phyloP scores from a whole-genome alignment of 129 eudicot species.

The Kitagawia praeruptora region DNA sequence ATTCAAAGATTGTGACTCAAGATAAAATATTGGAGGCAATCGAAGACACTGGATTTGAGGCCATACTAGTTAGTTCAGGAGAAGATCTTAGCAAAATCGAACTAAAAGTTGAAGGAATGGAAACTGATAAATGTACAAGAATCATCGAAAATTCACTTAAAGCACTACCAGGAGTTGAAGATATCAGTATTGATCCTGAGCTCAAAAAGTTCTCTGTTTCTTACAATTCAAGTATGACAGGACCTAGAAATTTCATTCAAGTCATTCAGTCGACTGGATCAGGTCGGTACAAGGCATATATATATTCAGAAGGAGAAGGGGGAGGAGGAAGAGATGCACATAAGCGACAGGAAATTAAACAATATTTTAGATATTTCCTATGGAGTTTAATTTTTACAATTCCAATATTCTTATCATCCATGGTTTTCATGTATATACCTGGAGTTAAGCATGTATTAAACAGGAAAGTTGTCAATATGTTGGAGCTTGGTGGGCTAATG shows the following conservation, averaged over 20 bases:
- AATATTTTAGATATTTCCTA: constrained; percentile 46
- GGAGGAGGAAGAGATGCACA: constrained; percentile 35
- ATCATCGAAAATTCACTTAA: constrained; percentile 38
- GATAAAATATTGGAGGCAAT: constrained; percentile 32
- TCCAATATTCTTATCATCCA: constrained; percentile 71
- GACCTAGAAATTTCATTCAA: constrained; percentile 61
- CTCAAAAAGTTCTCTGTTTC: constrained; percentile 41
- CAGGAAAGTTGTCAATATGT: constrained; percentile 48
- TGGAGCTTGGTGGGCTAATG: constrained; percentile 52
- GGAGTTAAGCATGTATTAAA: constrained; percentile 53
- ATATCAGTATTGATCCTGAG: constrained; percentile 31
- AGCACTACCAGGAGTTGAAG: constrained; percentile 68
- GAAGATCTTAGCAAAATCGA: constrained; percentile 52
- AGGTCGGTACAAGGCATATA: constrained; percentile 40
- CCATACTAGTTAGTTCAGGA: constrained; percentile 58
- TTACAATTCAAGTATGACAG: constrained; percentile 57
- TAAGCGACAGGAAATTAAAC: constrained; percentile 47
- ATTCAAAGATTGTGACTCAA: constrained; percentile 41
- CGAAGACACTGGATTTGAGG: constrained; percentile 58
- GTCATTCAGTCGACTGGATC: constrained; percentile 51
- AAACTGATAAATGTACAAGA: constrained; percentile 24
- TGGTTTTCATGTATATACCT: constrained; percentile 83
- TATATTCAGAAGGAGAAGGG: constrained; percentile 49
- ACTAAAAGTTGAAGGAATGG: constrained; percentile 50
- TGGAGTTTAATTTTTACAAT: constrained; percentile 80